Evolutionary conservation across 2,329 filamentous ascomycete genomes (phyloP), one percentile per base, ranked within the genome.

Genomic region (Penicillium hesseltinei): DNA sequence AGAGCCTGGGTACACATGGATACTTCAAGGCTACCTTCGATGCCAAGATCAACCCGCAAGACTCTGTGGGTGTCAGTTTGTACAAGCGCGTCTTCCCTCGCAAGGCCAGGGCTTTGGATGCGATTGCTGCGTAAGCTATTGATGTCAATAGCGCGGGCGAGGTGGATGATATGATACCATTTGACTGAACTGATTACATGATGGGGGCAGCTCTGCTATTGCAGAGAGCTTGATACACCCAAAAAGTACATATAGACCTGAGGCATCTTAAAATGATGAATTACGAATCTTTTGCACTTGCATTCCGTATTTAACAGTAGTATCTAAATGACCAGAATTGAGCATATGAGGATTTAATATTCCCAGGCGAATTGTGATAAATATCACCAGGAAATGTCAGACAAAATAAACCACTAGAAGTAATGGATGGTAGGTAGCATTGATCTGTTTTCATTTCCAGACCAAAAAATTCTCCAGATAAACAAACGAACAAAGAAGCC

Each of bases 11-110:
- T 67, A 99, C 94, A 36, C 94, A 99, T 75, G 94, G 94, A n/a
- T 99, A 99, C 80, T 97, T 97, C 84, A 99, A 99, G 82, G 94
- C 94, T 13, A 97, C 89, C 2, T 99, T 99, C 78, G 95, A 99
- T 73, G 91, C 88, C 13, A 90, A 89, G 72, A 93, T 99, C 74
- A 97, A 97, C 75, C 92, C 94, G 1, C 90, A 97, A 77, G 94
- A 99, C 77, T 88, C 92, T 3, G 87, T 99, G 46, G 94, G 91
- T 49, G 89, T 97, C 62, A 96, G 91, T 77, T 72, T 94, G 69
- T 94, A 93, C 72, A 94, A 94, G 83, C 80, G 90, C 23, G 86
- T 93, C 59, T 94, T 88, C 83, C 94, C 94, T 8, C 82, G 92
- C 57, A 81, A 81, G 61, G 87, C 91, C 19, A 75, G 69, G 61